Percentiles rank a stretch among this genome's conserved stretches.
Evolutionary conservation across 805 yeast species (phyloP).

Genomic region (Saccharomycopsis fermentans): DNA sequence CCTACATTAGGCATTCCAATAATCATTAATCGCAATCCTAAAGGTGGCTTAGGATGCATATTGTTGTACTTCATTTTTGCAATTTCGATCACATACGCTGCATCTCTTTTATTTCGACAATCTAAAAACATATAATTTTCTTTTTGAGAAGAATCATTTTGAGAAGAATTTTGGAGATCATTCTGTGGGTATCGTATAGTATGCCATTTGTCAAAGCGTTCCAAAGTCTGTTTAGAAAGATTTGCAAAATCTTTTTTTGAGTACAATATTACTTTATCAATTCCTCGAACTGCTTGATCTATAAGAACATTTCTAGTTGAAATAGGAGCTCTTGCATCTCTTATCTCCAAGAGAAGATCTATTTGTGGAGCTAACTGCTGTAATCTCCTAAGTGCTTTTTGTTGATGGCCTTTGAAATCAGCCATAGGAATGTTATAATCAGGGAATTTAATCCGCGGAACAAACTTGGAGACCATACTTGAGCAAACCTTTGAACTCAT

Average conservation of each 20-base stretch:
- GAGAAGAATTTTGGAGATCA: conserved; percentile 6
- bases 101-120: conserved; percentile 41
- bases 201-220: conserved; percentile 41
- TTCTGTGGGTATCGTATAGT: neutral
- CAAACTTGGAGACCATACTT: conserved; percentile 28
- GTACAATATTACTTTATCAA: conserved; percentile 50
- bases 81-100: conserved; percentile 37
- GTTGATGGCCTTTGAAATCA: conserved; percentile 87
- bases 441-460: conserved; percentile 69
- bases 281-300: conserved; percentile 47
- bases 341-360: conserved; percentile 70
- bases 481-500: neutral
- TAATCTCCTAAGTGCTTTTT: conserved; percentile 61
- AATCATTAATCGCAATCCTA: conserved; percentile 68
- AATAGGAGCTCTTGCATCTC: conserved; percentile 87
- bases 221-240: conserved; percentile 25
- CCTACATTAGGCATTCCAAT: conserved; percentile 99
- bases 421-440: conserved; percentile 57
- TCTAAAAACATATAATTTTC: conserved; percentile 49
- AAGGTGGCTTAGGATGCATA: conserved; percentile 65
- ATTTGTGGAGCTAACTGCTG: conserved; percentile 65
- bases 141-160: conserved; percentile 16
- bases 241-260: conserved; percentile 62
- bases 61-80: conserved; percentile 35
- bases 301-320: conserved; percentile 74